Base-by-base conservation (phyloP, 176 grass and related monocot genomes). In the Rhynchospora tenuis region DNA sequence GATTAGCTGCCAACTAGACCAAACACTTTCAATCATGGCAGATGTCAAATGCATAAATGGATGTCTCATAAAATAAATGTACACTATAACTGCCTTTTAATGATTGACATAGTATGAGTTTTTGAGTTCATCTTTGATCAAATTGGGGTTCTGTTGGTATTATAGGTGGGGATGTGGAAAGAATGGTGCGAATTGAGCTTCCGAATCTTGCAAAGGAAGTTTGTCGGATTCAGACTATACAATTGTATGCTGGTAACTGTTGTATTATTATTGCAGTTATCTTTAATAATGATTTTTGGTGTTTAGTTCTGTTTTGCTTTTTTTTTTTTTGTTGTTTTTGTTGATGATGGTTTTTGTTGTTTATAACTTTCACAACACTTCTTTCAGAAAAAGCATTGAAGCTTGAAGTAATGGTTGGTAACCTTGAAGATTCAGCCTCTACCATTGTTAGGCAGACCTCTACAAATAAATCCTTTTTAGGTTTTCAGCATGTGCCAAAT, bases 321-420 rank as follows among this genome's bases (percentile, higher is more conserved):
- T 38, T 6, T 62, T 16, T 20, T 44, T 81, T 4, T 38, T 65
- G 24, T 51, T 26, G 13, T 62, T 29, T 11, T 44, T 81, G 31
- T 0, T 65, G 20, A 65, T 81, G 13, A 64, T 81, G 0, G 48
- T 45, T 9, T 17, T 27, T 47, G 6, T 24, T 28, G 17, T 71
- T 75, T 74, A 13, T 27, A 15, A 15, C 13, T 26, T 29, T 62
- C 66, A 2, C 29, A 66, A 82, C 66, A 27, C 44, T 23, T 82
- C 12, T 90, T 95, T 89, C 91, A 95, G 95, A 93, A 86, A 87
- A 88, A 88, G 85, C 92, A 81, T 88, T 98, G 88, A 84, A 93
- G 84, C 87, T 98, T 85, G 92, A 98, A 89, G 86, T 91, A 88
- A 89, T 98, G 85, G 95, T 98, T 79, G 95, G 95, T 61, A 92